A percentile compares a stretch with the other conserved stretches of the same genome.
phyloP scores from a whole-genome alignment of 148 eudicot species.

The Amaranthus palmeri region DNA sequence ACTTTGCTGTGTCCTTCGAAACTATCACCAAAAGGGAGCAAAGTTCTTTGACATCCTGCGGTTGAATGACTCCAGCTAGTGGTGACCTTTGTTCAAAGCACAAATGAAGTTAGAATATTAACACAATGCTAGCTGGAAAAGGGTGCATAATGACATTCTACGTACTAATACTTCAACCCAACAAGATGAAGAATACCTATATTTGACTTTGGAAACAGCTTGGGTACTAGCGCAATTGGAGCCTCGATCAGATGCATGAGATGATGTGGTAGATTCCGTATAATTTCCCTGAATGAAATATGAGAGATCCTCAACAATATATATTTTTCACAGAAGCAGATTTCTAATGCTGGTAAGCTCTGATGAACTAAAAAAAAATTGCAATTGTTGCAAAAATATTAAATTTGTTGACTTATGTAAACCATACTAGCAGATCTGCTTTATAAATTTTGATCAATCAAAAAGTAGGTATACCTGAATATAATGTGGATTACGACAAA shows the following conservation, averaged over 20 bases:
- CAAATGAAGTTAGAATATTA: background rate
- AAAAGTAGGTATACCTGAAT: slow-evolving; percentile 28
- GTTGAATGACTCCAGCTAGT: slow-evolving; percentile 39
- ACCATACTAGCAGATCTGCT: background rate
- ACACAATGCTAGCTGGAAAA: background rate
- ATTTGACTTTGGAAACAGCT: slow-evolving; percentile 34
- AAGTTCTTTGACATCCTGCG: slow-evolving; percentile 49
- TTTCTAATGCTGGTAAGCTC: background rate
- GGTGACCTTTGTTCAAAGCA: slow-evolving; percentile 44
- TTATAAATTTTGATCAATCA: background rate
- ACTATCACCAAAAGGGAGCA: slow-evolving; percentile 55
- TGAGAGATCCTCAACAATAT: background rate
- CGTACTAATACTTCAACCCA: background rate
- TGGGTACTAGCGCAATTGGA: slow-evolving; percentile 28
- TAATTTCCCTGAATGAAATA: slow-evolving; percentile 31
- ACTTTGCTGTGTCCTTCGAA: slow-evolving; percentile 47
- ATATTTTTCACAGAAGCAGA: background rate
- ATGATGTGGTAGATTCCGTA: slow-evolving; percentile 23
- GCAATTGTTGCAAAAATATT: background rate
- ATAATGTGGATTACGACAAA: slow-evolving; percentile 22
- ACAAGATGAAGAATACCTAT: slow-evolving; percentile 34
- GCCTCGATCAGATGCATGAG: slow-evolving; percentile 21
- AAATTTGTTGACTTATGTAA: background rate
- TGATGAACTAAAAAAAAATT: background rate
- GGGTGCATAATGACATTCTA: background rate